These are phyloP conservation scores for Aspergillus pseudoglaucus DNA, from an alignment of 2,329 filamentous ascomycete species.

Conservation along the genomic window DNA sequence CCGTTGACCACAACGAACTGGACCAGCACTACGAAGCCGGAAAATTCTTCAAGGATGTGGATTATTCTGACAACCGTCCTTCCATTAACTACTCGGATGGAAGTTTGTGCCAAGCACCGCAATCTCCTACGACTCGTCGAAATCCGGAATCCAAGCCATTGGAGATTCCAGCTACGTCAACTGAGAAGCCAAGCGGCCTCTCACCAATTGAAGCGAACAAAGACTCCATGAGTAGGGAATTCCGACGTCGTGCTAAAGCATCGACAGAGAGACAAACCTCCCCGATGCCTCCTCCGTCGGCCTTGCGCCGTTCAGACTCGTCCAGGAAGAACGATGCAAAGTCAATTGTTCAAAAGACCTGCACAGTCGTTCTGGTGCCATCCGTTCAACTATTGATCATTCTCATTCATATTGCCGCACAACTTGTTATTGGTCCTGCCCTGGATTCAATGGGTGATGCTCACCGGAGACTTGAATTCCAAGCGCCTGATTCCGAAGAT, in stretches of 20 bases:
- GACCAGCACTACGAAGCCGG: background rate
- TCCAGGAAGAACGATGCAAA: slow-evolving; percentile 50
- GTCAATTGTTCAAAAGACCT: slow-evolving; percentile 68
- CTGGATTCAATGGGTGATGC: slow-evolving; percentile 12
- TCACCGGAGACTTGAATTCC: slow-evolving; percentile 12
- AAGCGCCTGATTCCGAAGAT: slow-evolving; percentile 12
- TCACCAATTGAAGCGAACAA: slow-evolving; percentile 31
- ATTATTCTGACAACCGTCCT: background rate
- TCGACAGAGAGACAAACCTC: slow-evolving; percentile 54
- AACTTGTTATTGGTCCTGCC: slow-evolving; percentile 50
- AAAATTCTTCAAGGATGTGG: background rate
- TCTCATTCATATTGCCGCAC: slow-evolving; percentile 74
- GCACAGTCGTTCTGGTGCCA: slow-evolving; percentile 70
- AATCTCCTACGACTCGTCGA: background rate
- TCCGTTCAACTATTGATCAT: slow-evolving; percentile 70
- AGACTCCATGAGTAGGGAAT: slow-evolving; percentile 24
- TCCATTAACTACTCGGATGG: background rate
- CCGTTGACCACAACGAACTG: slow-evolving; percentile 4
- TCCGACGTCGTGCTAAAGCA: slow-evolving; percentile 52
- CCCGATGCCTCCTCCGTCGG: slow-evolving; percentile 62
- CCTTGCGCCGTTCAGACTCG: slow-evolving; percentile 49
- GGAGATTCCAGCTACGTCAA: background rate
- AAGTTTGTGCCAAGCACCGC: slow-evolving; percentile 1
- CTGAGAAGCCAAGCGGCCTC: slow-evolving; percentile 18
- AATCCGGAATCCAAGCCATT: background rate